Conservation (phyloP, 306 rosid genomes). For the Pyrus pyrifolia region DNA sequence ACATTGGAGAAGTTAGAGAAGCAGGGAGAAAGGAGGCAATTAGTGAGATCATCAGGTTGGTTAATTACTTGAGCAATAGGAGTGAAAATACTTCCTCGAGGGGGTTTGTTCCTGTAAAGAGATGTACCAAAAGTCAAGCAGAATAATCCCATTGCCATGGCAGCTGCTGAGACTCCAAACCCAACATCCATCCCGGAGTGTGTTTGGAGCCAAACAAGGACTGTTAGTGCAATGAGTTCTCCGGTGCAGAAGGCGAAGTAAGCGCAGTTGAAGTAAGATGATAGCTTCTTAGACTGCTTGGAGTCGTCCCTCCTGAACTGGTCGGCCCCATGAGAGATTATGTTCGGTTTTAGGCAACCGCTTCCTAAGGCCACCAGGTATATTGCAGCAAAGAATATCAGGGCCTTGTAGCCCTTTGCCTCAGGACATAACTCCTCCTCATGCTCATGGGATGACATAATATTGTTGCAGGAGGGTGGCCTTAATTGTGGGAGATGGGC, state of each 20-base stretch:
- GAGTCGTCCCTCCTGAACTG: conserved; percentile 39
- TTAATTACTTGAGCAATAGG: conserved; percentile 50
- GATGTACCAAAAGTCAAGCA: conserved; percentile 26
- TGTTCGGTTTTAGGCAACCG: conserved; percentile 59
- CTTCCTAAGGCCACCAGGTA: conserved; percentile 65
- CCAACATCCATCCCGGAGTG: conserved; percentile 61
- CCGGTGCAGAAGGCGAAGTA: conserved; percentile 60
- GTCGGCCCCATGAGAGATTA: conserved; percentile 65
- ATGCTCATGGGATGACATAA: not conserved
- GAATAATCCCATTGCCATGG: conserved; percentile 44
- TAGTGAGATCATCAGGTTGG: not conserved
- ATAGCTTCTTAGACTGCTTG: conserved; percentile 33
- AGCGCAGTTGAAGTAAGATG: conserved; percentile 53
- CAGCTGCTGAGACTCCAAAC: conserved; percentile 53
- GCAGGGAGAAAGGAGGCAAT: not conserved
- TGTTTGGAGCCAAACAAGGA: conserved; percentile 63
- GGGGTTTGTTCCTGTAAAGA: conserved; percentile 30
- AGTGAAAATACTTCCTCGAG: conserved; percentile 49
- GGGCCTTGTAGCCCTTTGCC: conserved; percentile 38
- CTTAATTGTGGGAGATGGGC: conserved; percentile 46
- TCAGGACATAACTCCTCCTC: conserved; percentile 17
- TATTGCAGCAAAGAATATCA: conserved; percentile 41
- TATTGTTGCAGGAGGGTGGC: conserved; percentile 36
- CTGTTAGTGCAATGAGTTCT: conserved; percentile 43
- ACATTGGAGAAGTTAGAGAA: not conserved